These are phyloP conservation scores for Sclerotinia nivalis DNA, from an alignment of 2,329 filamentous ascomycete genomes.

Conservation along the genomic window DNA sequence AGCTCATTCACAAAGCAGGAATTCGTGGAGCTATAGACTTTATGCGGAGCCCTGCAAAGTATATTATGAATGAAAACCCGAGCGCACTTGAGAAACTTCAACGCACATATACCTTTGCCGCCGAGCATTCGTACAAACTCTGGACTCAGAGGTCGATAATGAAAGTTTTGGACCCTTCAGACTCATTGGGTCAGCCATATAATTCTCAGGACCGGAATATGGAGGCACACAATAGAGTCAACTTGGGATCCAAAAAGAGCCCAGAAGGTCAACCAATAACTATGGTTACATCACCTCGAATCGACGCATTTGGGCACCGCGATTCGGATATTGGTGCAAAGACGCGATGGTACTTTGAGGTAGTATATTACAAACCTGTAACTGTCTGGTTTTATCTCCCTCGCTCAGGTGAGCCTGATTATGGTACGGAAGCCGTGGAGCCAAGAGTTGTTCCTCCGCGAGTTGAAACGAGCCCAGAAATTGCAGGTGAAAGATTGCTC, in stretches of 20 bases:
- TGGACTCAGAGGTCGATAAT: fast-evolving
- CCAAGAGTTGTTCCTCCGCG: neutral
- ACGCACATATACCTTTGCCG: fast-evolving
- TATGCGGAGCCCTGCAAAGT: neutral
- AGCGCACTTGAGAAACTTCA: neutral
- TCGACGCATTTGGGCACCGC: fast-evolving
- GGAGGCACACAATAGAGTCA: fast-evolving
- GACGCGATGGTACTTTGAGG: neutral
- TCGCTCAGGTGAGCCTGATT: too few species aligned
- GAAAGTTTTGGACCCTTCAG: neutral
- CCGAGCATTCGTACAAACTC: neutral
- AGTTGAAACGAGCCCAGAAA: neutral
- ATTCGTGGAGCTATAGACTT: neutral
- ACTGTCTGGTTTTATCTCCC: neutral
- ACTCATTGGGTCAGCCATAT: neutral
- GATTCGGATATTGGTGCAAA: fast-evolving
- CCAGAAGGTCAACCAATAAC: neutral
- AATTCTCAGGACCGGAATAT: fast-evolving
- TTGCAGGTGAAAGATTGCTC: neutral
- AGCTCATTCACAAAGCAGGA: neutral
- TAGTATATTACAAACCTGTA: fast-evolving
- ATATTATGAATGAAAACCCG: neutral
- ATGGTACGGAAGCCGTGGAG: neutral
- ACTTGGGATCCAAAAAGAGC: fast-evolving
- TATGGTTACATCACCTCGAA: neutral